Conservation (phyloP, 2,329 filamentous ascomycete genomes). For the Tolypocladium album region DNA sequence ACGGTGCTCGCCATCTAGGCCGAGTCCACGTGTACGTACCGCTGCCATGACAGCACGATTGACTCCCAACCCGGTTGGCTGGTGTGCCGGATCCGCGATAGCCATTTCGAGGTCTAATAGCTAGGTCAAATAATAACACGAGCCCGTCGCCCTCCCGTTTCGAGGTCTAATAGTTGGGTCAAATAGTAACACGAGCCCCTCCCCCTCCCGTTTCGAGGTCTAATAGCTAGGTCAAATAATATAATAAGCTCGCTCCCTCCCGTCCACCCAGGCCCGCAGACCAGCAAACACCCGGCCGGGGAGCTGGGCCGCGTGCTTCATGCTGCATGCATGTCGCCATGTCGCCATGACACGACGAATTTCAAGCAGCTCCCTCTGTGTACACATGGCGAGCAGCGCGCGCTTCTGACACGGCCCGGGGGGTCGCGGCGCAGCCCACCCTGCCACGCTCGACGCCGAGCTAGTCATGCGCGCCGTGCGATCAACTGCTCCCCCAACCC, state of each 20-base stretch:
- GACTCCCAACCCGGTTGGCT: background rate
- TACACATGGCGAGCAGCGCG: background rate
- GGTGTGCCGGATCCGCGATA: background rate
- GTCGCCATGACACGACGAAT: background rate
- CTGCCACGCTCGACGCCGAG: background rate
- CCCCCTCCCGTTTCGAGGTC: background rate
- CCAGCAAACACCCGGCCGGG: background rate
- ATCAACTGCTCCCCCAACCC: background rate
- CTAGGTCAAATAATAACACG: constrained; percentile 1
- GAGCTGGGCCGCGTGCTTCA: background rate
- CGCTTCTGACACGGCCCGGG: background rate
- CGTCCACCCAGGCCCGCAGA: background rate
- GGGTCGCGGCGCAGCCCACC: background rate
- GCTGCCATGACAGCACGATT: background rate
- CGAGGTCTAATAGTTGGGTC: constrained; percentile 2
- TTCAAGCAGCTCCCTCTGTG: background rate
- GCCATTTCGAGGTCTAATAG: constrained; percentile 2
- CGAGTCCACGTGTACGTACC: background rate
- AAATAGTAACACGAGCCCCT: background rate
- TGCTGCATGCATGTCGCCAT: background rate
- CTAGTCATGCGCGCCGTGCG: background rate
- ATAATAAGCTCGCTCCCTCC: background rate
- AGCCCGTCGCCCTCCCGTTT: background rate
- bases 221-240: constrained; percentile 3
- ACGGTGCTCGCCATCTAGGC: background rate